These are phyloP conservation scores for Trichoderma endophyticum DNA, from an alignment of 2,329 filamentous ascomycete genomes.

Conservation along the genomic window DNA sequence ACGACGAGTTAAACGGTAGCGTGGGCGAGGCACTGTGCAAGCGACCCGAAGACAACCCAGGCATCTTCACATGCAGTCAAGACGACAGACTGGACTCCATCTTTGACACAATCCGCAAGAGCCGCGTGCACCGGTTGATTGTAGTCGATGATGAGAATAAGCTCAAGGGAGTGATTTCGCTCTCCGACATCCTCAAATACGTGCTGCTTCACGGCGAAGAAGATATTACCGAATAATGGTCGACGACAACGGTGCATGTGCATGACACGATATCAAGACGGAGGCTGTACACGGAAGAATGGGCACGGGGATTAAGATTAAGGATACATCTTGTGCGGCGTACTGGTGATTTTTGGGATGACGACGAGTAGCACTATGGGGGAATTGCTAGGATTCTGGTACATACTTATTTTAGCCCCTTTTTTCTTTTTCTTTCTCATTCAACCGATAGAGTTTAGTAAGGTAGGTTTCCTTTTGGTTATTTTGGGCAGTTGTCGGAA, in stretches of 20 bases:
- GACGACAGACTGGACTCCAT: constrained; percentile 92
- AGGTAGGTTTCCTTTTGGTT: constrained; percentile 1
- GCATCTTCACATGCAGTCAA: constrained; percentile 92
- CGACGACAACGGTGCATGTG: background rate
- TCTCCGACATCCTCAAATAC: constrained; percentile 96
- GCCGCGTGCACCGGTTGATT: constrained; percentile 86
- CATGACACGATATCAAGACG: background rate
- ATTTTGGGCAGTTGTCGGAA: background rate
- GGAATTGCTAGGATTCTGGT: constrained; percentile 13
- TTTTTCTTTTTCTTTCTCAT: background rate
- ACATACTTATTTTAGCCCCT: background rate
- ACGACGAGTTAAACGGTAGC: constrained; percentile 82
- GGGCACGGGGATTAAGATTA: background rate
- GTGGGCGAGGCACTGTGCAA: constrained; percentile 88
- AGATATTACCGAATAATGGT: constrained; percentile 31
- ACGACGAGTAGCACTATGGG: background rate
- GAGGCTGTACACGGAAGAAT: background rate
- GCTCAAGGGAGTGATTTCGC: constrained; percentile 82
- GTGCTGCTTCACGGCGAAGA: constrained; percentile 78
- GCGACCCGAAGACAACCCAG: constrained; percentile 84
- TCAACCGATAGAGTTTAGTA: background rate
- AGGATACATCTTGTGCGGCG: constrained; percentile 16
- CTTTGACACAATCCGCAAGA: constrained; percentile 94
- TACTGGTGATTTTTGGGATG: constrained; percentile 15
- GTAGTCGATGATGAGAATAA: constrained; percentile 87